Percentiles rank a stretch among this genome's conserved stretches.
These are phyloP conservation scores for Eucalyptus microcorys DNA, from an alignment of 345 rosid species.

Conservation along the genomic window DNA sequence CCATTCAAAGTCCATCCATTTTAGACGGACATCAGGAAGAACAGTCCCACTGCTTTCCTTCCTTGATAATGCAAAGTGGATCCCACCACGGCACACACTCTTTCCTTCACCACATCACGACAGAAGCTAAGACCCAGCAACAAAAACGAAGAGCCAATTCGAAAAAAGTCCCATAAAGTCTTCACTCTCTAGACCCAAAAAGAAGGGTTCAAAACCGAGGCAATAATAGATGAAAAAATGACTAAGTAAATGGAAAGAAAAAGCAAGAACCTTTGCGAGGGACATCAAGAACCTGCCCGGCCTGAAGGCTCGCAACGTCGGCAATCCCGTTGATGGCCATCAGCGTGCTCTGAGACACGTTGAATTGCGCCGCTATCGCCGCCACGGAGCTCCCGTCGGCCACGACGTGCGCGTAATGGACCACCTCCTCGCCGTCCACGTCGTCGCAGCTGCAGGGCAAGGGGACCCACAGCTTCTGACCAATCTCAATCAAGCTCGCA, in stretches of 20 bases:
- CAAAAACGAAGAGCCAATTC: neutral
- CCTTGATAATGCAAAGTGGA: neutral
- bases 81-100: neutral
- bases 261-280: constrained; percentile 35
- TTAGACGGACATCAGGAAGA: neutral
- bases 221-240: neutral
- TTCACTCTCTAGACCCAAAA: neutral
- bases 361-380: constrained; percentile 25
- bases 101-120: neutral
- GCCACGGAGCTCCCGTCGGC: constrained; percentile 16
- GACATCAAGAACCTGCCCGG: constrained; percentile 25
- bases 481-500: neutral
- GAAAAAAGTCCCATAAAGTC: neutral
- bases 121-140: neutral
- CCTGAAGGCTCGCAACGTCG: constrained; percentile 3
- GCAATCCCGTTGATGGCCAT: constrained; percentile 24
- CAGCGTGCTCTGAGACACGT: constrained; percentile 14
- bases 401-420: constrained; percentile 48
- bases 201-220: neutral
- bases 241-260: neutral
- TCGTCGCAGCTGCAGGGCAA: constrained; percentile 52
- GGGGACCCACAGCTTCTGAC: constrained; percentile 34
- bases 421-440: constrained; percentile 23
- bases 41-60: neutral
- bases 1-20: neutral